Percentiles rank a stretch among this genome's conserved stretches.
Conservation (phyloP, 2,329 filamentous ascomycete species). For the Lasiodiplodia hormozganensis region DNA sequence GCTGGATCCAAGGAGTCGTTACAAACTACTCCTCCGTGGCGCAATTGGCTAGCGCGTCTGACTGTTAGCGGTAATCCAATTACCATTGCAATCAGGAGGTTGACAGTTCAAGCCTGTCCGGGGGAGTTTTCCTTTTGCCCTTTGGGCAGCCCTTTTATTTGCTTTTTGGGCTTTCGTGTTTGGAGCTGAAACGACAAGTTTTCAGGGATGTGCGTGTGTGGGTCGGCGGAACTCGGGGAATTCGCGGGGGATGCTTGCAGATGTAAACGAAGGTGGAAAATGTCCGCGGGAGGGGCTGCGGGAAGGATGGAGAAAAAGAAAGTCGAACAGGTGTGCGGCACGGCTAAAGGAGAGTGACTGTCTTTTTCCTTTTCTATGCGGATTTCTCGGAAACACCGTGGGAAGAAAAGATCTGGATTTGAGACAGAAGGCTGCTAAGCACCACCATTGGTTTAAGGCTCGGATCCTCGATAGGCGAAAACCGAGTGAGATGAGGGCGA, state of each 20-base stretch:
- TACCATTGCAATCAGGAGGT: constrained; percentile 15
- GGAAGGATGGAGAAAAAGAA: not conserved
- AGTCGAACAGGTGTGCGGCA: too few relatives aligned
- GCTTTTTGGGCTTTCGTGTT: too few relatives aligned
- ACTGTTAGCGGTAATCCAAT: constrained; percentile 54
- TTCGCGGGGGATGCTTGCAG: not conserved
- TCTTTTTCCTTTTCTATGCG: too few relatives aligned
- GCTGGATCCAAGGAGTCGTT: too few relatives aligned
- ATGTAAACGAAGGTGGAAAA: not conserved
- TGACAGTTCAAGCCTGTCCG: constrained; percentile 29
- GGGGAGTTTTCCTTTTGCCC: constrained; percentile 2
- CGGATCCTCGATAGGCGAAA: too few relatives aligned
- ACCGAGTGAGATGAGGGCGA: too few relatives aligned
- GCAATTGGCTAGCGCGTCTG: constrained; percentile 65
- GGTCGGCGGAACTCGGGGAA: not conserved
- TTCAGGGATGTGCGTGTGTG: not conserved
- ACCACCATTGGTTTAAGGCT: too few relatives aligned
- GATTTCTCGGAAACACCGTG: too few relatives aligned
- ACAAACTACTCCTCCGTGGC: constrained; percentile 43
- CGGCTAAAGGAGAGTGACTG: too few relatives aligned
- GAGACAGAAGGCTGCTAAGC: too few relatives aligned
- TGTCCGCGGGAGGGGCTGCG: not conserved
- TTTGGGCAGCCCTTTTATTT: too few relatives aligned
- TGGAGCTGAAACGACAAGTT: not conserved
- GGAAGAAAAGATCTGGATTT: too few relatives aligned